phyloP scores from a whole-genome alignment of 345 rosid genomes.

The Toxicodendron radicans region DNA sequence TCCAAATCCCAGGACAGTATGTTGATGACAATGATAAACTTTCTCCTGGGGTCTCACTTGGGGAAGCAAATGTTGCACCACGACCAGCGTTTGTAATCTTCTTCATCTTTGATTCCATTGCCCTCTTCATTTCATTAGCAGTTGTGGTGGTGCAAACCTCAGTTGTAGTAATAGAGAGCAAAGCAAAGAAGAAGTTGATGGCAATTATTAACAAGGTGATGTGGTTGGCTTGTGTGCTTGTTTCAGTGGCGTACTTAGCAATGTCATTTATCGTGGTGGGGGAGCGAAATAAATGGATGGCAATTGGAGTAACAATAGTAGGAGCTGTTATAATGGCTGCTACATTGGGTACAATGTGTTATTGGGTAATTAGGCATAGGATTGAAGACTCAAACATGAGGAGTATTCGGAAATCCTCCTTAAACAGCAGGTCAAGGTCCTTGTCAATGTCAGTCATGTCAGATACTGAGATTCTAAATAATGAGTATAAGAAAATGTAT shows the following conservation, averaged over 20 bases:
- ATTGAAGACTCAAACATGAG: slow-evolving; percentile 76
- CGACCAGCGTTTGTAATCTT: slow-evolving; percentile 69
- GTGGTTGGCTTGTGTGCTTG: slow-evolving; percentile 92
- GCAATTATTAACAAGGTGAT: slow-evolving; percentile 84
- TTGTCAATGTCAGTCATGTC: slow-evolving; percentile 56
- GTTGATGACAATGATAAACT: slow-evolving; percentile 46
- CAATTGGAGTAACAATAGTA: slow-evolving; percentile 72
- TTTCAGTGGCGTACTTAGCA: slow-evolving; percentile 76
- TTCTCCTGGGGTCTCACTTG: slow-evolving; percentile 49
- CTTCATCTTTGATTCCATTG: slow-evolving; percentile 77
- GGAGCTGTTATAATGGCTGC: slow-evolving; percentile 81
- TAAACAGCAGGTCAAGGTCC: slow-evolving; percentile 64
- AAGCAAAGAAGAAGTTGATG: slow-evolving; percentile 97
- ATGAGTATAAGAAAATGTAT: slow-evolving; percentile 74
- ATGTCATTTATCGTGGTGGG: slow-evolving; percentile 87
- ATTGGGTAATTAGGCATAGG: slow-evolving; percentile 83
- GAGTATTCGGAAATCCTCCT: slow-evolving; percentile 56
- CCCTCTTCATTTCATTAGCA: slow-evolving; percentile 90
- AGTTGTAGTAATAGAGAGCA: slow-evolving; percentile 86
- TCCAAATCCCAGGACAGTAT: slow-evolving; percentile 89
- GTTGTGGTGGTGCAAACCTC: slow-evolving; percentile 97
- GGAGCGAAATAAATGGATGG: slow-evolving; percentile 66
- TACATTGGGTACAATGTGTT: slow-evolving; percentile 92
- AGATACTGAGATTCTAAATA: slow-evolving; percentile 60
- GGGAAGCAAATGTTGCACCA: slow-evolving; percentile 79